Percentiles rank a stretch among this genome's conserved stretches.
Evolutionary conservation across 345 rosid species (phyloP).

Genomic region (Laguncularia racemosa): DNA sequence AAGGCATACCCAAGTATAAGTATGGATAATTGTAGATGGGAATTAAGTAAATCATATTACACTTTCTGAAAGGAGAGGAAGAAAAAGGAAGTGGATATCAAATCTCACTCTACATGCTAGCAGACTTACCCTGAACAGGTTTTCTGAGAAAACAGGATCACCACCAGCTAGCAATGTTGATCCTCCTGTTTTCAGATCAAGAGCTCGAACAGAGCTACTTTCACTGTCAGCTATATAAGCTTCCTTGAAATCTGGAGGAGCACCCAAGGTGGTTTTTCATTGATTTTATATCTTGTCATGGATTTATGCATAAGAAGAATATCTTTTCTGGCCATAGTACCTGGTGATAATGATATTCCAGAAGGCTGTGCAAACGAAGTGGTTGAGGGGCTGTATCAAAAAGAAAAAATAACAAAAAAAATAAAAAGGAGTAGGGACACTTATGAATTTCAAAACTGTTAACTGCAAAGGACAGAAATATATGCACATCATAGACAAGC

Average conservation of each 20-base stretch:
- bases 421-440: too few species aligned
- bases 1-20: not conserved
- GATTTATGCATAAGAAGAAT: not conserved
- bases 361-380: constrained; percentile 96
- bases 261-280: constrained; percentile 3
- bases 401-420: constrained; percentile 7
- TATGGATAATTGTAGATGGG: too few species aligned
- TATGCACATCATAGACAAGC: not conserved
- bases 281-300: not conserved
- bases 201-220: constrained; percentile 87
- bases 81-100: too few species aligned
- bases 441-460: not conserved
- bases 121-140: constrained; percentile 67
- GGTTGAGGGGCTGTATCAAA: constrained; percentile 44
- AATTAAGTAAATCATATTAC: too few species aligned
- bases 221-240: constrained; percentile 88
- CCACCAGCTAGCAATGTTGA: constrained; percentile 87
- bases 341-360: constrained; percentile 69
- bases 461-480: constrained; percentile 1
- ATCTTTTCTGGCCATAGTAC: constrained; percentile 24
- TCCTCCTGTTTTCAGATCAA: constrained; percentile 81
- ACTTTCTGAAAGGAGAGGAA: too few species aligned
- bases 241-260: constrained; percentile 49
- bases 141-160: constrained; percentile 71
- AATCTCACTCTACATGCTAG: constrained; percentile 4